Evolutionary conservation across 805 yeast species (phyloP).

Genomic region (Saccharomycodes ludwigii): DNA sequence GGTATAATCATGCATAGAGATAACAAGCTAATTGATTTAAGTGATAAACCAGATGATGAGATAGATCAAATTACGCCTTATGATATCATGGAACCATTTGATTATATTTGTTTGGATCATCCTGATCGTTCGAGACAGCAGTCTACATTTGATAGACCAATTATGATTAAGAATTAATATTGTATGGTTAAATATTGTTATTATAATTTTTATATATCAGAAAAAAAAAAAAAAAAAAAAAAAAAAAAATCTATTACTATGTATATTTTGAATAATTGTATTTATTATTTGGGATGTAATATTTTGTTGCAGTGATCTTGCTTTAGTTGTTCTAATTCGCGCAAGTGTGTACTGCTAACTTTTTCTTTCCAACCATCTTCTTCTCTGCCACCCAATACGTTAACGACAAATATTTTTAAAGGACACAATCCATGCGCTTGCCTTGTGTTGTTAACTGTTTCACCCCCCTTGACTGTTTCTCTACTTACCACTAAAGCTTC

Average conservation of each 20-base stretch:
- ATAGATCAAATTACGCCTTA: conserved; percentile 32
- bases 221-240: neutral
- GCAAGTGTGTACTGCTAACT: conserved; percentile 72
- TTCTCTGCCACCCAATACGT: conserved; percentile 54
- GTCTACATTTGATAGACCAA: conserved; percentile 41
- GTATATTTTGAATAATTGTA: neutral
- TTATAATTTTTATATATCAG: conserved; percentile 1
- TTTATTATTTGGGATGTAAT: neutral
- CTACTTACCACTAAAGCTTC: conserved; percentile 71
- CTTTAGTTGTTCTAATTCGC: conserved; percentile 26
- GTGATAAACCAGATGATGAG: conserved; percentile 41
- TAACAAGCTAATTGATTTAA: conserved; percentile 25
- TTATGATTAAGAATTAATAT: conserved; percentile 34
- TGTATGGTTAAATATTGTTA: too few species aligned
- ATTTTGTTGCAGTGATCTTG: too few species aligned
- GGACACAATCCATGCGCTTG: conserved; percentile 37
- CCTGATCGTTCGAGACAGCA: conserved; percentile 67
- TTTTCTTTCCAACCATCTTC: conserved; percentile 53
- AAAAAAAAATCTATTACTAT: neutral
- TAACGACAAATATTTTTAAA: conserved; percentile 40
- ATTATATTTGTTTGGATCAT: conserved; percentile 70
- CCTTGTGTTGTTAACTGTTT: conserved; percentile 55
- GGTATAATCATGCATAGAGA: conserved; percentile 22
- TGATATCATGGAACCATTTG: conserved; percentile 38
- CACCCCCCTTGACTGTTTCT: conserved; percentile 72